Base-by-base conservation (phyloP, 305 asterid genomes). In the Stenogyne calaminthoides region DNA sequence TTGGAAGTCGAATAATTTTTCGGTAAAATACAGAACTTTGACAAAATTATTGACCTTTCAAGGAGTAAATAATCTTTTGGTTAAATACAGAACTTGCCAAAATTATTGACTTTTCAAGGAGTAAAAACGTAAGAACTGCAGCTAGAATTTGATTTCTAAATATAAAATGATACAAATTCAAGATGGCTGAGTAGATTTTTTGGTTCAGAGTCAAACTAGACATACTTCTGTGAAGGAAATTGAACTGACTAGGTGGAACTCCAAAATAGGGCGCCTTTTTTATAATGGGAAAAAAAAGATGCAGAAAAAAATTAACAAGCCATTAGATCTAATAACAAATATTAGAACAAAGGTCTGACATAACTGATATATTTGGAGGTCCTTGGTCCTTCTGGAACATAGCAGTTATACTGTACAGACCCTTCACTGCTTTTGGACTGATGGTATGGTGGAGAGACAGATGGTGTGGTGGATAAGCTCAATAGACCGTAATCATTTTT, bases 161-260 rank as follows among this genome's bases (percentile, higher is more conserved):
- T 10, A 3, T 27, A 61, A 61, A 32, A 72, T 16, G 15, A 47
- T 19, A 32, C 7, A 44, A 49, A 14, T 25, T 37, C 8, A 60
- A 27, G 15, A 46, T 46, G 57, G 57, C 36, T 7, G n/a, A n/a
- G 34, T 6, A 46, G 4, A 12, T 18, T 8, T 39, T 9, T 11
- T 55, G 12, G 44, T 64, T 9, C 6, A 39, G 20, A 10, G 58
- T 29, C 34, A 59, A 46, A 9, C 20, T 70, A 40, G n/a, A 42
- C 66, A 40, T 25, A 20, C 57, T 70, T 37, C 29, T 54, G 18
- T 39, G 58, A 70, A 15, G 55, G 32, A 70, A 47, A 70, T 25
- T 40, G 42, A 37, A 44, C 58, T 70, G 44, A 16, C 67, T 25
- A n/a, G 67, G 27, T 54, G 77, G 61, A 19, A 61, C 70, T 39